Base-by-base conservation (phyloP, 768 basidiomycete species). In the Coprinopsis cinerea region DNA sequence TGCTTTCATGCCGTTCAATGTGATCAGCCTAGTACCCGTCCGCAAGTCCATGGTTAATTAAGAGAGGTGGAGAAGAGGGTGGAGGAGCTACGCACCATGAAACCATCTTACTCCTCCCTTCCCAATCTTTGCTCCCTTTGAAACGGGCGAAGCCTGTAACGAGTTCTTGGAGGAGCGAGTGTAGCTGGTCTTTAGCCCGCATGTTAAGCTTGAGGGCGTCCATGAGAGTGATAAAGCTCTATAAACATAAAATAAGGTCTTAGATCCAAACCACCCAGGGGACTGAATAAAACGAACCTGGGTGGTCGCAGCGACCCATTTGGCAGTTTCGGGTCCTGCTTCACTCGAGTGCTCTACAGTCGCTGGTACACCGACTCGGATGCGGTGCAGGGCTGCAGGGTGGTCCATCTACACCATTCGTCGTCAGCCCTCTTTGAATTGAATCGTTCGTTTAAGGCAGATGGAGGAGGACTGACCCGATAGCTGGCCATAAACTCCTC, bases 161-260 rank as follows among this genome's bases (percentile, higher is more conserved):
- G n/a, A 99, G 81, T 57, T 95, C 96, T 55, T 95, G 92, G 37
- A 98, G 64, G 53, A 96, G 82, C 0, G 94, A 93, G 64, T 98
- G 94, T 2, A 99, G 74, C 59, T 96, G 92, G 60, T 98, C 96
- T 64, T 97, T 99, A 2, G 96, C 95, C n/a, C 92, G 81, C 58
- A 97, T 70, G 9, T 87, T 83, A 44, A 98, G 74, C 61, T 93
- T 94, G 23, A 98, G 75, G 1, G 93, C 95, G 58, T 99, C 96
- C 91, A 98, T 96, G 56, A 98, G 94, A 0, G 95, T 98, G 56
- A 99, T 98, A 55, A 98, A 99, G 64, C 84, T 88, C 92, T 97
- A 58, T 28, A 37, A 14, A 25, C 3, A 37, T 20, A 20, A 15
- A 13, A 4, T 28, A 20, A 13, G n/a, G 26, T 39, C 23, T 1